Conservation (phyloP, 495 filamentous ascomycete genomes). For the Trichocladium antarcticum region DNA sequence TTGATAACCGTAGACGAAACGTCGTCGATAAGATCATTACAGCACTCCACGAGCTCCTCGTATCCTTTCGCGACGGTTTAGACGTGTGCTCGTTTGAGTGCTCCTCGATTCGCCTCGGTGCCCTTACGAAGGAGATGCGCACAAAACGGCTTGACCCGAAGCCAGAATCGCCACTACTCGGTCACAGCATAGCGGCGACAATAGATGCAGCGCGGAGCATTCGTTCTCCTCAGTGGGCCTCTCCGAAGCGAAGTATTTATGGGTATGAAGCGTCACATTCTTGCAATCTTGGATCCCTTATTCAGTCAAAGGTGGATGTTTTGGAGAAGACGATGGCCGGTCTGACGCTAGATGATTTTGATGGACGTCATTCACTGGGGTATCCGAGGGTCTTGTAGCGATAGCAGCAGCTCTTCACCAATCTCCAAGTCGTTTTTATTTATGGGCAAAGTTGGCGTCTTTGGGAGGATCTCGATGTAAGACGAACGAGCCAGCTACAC, state of each 20-base stretch:
- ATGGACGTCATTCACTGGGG: not conserved
- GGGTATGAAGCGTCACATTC: not conserved
- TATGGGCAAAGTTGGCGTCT: too few relatives aligned
- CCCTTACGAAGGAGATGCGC: constrained; percentile 7
- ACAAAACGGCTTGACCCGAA: not conserved
- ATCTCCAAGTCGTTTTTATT: too few relatives aligned
- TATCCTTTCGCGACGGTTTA: not conserved
- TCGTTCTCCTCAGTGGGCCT: not conserved
- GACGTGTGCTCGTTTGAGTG: constrained; percentile 11
- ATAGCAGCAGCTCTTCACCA: not conserved
- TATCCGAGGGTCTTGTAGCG: not conserved
- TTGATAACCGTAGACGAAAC: constrained; percentile 1
- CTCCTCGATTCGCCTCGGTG: constrained; percentile 4
- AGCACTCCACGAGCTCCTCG: not conserved
- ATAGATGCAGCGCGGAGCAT: not conserved
- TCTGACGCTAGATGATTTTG: not conserved
- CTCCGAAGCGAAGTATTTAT: not conserved
- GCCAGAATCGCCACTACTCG: not conserved
- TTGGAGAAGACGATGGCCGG: not conserved
- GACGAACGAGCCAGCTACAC: too few relatives aligned
- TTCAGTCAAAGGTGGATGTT: not conserved
- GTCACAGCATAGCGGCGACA: not conserved
- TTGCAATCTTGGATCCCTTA: not conserved
- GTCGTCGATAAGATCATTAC: not conserved
- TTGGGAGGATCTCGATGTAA: too few relatives aligned